These are phyloP conservation scores for Cucurbita moschata DNA, from an alignment of 306 rosid genomes.

Conservation along the genomic window DNA sequence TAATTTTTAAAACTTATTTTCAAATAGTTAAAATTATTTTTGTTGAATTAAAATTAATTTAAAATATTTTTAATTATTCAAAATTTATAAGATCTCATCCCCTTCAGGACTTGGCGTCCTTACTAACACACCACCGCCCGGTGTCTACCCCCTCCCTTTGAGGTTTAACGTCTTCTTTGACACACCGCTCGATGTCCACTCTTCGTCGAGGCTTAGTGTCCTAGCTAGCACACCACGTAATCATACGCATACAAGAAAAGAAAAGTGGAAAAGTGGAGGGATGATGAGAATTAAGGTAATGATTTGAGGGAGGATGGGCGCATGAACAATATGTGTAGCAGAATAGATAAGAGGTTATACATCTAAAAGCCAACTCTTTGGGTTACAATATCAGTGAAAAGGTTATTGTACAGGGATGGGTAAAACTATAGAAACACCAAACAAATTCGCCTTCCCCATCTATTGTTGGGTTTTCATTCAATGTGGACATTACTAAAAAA, in stretches of 20 bases:
- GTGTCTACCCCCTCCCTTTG: too few relatives aligned
- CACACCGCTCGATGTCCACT: too few relatives aligned
- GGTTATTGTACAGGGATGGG: slow-evolving; percentile 39
- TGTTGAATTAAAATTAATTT: too few relatives aligned
- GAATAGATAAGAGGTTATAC: slow-evolving; percentile 4
- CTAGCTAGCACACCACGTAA: too few relatives aligned
- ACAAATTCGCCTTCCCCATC: slow-evolving; percentile 68
- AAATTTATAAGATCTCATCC: too few relatives aligned
- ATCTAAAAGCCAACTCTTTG: slow-evolving; percentile 12
- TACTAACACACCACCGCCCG: too few relatives aligned
- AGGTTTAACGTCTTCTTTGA: too few relatives aligned
- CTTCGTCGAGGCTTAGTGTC: too few relatives aligned
- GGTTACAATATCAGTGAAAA: slow-evolving; percentile 6
- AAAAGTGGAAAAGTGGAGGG: background rate
- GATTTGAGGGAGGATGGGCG: slow-evolving; percentile 3
- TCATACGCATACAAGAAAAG: background rate
- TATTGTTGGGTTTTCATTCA: slow-evolving; percentile 32
- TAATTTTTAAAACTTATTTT: too few relatives aligned
- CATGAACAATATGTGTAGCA: slow-evolving; percentile 1
- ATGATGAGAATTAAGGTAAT: background rate
- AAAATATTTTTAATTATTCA: too few relatives aligned
- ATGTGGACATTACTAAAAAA: slow-evolving; percentile 56
- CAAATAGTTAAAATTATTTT: too few relatives aligned
- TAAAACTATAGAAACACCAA: slow-evolving; percentile 45
- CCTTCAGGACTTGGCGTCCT: too few relatives aligned